Evolutionary conservation across 768 basidiomycete species (phyloP), one percentile per base, ranked within the genome.

Genomic region (Cystofilobasidium ferigula): DNA sequence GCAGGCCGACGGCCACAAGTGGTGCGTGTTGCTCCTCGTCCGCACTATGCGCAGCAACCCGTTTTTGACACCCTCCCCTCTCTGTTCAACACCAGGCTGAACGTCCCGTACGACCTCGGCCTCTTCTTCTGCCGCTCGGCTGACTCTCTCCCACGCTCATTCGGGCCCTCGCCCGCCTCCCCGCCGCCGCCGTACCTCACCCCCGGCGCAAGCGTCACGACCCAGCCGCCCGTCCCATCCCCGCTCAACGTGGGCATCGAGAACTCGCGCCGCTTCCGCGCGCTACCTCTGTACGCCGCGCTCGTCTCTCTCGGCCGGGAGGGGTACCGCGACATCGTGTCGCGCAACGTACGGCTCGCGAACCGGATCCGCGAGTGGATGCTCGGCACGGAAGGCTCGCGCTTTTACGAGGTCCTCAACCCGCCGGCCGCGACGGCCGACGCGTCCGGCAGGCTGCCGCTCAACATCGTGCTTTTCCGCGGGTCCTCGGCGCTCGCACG

Each of bases 221-320:
- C 7, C 32, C 48, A 14, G 36, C 45, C n/a, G 5, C 35, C 63
- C 16, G 69, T 79, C 14, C 74, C 76, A 0, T 73, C 72, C 26
- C 78, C 79, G 1, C 71, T 79, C 26, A 78, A 78, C 69, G 70
- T 75, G 36, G 71, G 71, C 38, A 73, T 80, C 53, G 79, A 80
- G 64, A 80, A 80, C 69, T 78, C 77, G 2, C 70, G 78, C 14
- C 71, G 79, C 14, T 79, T 80, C 70, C 72, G 79, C 12, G 78
- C 77, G 0, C 71, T 80, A 18, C 78, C 79, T 0, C 57, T 80
- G 16, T 76, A 76, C 66, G 75, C 77, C 3, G 74, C 76, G 26
- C 71, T 80, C 22, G 47, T 79, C 34, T 72, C 73, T 34, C 71
- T 77, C 18, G 79, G 79, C 14, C 69, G 70, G 48, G 68, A 74